Evolutionary conservation across 352 stramenopile genomes (phyloP), one percentile per base, ranked within the genome.

Genomic region (Phytophthora sp.): DNA sequence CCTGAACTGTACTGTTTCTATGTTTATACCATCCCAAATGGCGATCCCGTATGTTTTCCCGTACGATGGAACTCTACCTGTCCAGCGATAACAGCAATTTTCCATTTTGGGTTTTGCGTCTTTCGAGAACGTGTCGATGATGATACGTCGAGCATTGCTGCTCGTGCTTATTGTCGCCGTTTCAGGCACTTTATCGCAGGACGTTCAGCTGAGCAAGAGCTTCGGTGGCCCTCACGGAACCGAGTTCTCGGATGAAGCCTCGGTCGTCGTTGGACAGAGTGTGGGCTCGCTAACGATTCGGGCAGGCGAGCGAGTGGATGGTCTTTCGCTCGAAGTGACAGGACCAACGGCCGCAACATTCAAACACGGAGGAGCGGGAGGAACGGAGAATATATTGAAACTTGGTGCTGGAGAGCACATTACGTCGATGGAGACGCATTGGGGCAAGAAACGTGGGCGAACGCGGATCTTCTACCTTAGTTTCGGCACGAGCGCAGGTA

Each of bases 71-170:
- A n/a, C n/a, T n/a, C n/a, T n/a, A n/a, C n/a, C n/a, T n/a, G n/a
- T n/a, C n/a, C n/a, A n/a, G n/a, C n/a, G n/a, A n/a, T n/a, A n/a
- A n/a, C n/a, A n/a, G n/a, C n/a, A n/a, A n/a, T n/a, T n/a, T n/a
- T n/a, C 38, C 38, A 66, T 57, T 66, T 53, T 18, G 36, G 27
- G 8, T 39, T 63, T 56, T 47, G 18, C 56, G 30, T 49, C 29
- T 23, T 55, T 56, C 23, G 6, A 47, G 23, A 15, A 33, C 23
- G 23, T 24, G 12, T 24, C 9, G 1, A 23, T 29, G 16, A 57
- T 47, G 46, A 54, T 54, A 57, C 16, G 46, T 15, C 50, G 50
- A 27, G 50, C 50, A 11, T 18, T 57, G n/a, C 16, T 58, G 35
- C n/a, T 55, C 18, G 47, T 47, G 23, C 16, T 58, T 15, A 24